Evolutionary conservation across 768 basidiomycete genomes (phyloP).

Genomic region (Gymnopilus dilepis): DNA sequence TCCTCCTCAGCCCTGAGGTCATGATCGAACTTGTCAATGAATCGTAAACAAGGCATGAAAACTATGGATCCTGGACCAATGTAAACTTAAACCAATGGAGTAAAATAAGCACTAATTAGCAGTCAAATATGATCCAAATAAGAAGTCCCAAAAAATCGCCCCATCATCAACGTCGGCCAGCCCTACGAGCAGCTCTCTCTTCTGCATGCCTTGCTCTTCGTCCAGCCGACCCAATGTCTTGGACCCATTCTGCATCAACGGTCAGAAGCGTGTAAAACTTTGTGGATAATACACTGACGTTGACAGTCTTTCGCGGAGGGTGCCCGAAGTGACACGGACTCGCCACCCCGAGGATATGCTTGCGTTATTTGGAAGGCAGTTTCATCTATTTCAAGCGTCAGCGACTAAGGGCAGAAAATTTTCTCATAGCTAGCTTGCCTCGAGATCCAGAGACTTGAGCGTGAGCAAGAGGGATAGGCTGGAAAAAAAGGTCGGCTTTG

Average conservation of each 20-base stretch:
- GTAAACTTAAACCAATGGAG: no score
- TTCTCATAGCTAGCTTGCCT: conserved; percentile 41
- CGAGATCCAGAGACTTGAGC: conserved; percentile 55
- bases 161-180: conserved; percentile 24
- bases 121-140: no score
- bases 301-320: conserved; percentile 63
- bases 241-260: conserved; percentile 38
- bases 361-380: conserved; percentile 67
- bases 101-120: no score
- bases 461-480: conserved; percentile 81
- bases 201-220: conserved; percentile 47
- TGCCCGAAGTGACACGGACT: conserved; percentile 65
- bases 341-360: conserved; percentile 76
- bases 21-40: no score
- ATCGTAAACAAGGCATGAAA: no score
- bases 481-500: background rate
- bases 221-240: conserved; percentile 45
- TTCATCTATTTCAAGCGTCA: conserved; percentile 54
- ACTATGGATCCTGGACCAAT: no score
- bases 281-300: conserved; percentile 28
- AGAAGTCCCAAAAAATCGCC: no score
- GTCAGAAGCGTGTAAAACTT: background rate
- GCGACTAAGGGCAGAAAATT: background rate
- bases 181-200: no score
- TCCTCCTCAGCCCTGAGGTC: no score